Conservation (phyloP, 1,284 basidiomycete genomes). For the Cryptococcus sp. region DNA sequence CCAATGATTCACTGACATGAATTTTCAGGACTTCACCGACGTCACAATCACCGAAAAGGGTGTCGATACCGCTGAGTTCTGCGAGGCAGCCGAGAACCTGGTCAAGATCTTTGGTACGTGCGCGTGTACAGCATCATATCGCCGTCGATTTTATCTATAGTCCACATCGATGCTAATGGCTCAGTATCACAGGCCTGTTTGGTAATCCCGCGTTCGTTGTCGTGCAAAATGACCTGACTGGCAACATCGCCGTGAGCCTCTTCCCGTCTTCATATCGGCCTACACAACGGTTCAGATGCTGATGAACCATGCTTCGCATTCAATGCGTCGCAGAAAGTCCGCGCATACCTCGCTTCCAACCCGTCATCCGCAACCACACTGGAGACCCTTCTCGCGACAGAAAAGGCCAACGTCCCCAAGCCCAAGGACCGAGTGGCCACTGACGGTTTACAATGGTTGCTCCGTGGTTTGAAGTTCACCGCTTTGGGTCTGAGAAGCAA, state of each 20-base stretch:
- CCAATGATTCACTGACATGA: not conserved
- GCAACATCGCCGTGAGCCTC: constrained; percentile 76
- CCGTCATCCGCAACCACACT: constrained; percentile 73
- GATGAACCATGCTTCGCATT: too few relatives aligned
- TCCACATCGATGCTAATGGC: not conserved
- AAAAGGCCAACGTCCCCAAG: constrained; percentile 61
- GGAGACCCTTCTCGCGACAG: constrained; percentile 80
- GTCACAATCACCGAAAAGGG: constrained; percentile 84
- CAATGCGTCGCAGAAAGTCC: constrained; percentile 71
- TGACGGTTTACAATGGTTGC: constrained; percentile 89
- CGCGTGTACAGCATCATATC: too few relatives aligned
- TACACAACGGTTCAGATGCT: too few relatives aligned
- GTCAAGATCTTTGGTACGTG: constrained; percentile 85
- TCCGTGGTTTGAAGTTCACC: constrained; percentile 89
- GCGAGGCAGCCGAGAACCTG: constrained; percentile 86
- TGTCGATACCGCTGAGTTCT: constrained; percentile 83
- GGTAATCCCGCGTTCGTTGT: constrained; percentile 81
- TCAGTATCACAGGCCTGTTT: constrained; percentile 69
- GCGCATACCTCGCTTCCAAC: constrained; percentile 67
- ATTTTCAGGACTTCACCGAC: constrained; percentile 77
- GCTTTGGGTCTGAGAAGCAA: constrained; percentile 73
- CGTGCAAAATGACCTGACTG: constrained; percentile 85
- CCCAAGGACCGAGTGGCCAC: constrained; percentile 81
- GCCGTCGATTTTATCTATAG: not conserved
- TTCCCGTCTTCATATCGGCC: not conserved